Evolutionary conservation across 169 alveolate species (phyloP).

Genomic region (Cytauxzoon felis): DNA sequence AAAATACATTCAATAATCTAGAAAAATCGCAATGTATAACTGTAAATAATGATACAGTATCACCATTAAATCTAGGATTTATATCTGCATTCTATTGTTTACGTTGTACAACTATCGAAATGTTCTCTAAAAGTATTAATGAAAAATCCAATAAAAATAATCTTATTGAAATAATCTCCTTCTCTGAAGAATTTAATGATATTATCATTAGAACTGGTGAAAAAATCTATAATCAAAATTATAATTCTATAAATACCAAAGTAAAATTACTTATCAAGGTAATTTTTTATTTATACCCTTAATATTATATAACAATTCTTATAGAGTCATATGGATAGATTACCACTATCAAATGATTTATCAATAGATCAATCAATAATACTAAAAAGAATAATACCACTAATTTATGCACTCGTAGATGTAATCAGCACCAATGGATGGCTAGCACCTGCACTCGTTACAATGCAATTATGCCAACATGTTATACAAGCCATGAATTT

Average conservation of each 20-base stretch:
- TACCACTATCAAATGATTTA: slow-evolving; percentile 78
- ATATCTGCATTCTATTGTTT: slow-evolving; percentile 77
- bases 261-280: slow-evolving; percentile 62
- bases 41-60: slow-evolving; percentile 64
- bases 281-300: too few species aligned
- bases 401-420: slow-evolving; percentile 96
- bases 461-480: slow-evolving; percentile 96
- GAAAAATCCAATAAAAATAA: slow-evolving; percentile 18
- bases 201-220: slow-evolving; percentile 45
- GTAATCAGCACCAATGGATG: slow-evolving; percentile 92
- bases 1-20: slow-evolving; percentile 54
- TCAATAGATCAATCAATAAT: slow-evolving; percentile 75
- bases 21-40: slow-evolving; percentile 90
- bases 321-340: slow-evolving; percentile 92
- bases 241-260: slow-evolving; percentile 38
- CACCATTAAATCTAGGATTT: slow-evolving; percentile 76
- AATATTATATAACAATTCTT: too few species aligned
- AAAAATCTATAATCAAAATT: slow-evolving; percentile 57
- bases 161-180: slow-evolving; percentile 30
- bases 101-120: slow-evolving; percentile 69
- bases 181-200: slow-evolving; percentile 67
- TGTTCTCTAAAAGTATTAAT: slow-evolving; percentile 55
- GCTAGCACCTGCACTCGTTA: slow-evolving; percentile 90
- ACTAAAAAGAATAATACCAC: slow-evolving; percentile 75
- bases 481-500: slow-evolving; percentile 93